Percentiles rank a stretch among this genome's conserved stretches.
phyloP scores from a whole-genome alignment of 2,329 filamentous ascomycete genomes.

The Sporothrix globosa region DNA sequence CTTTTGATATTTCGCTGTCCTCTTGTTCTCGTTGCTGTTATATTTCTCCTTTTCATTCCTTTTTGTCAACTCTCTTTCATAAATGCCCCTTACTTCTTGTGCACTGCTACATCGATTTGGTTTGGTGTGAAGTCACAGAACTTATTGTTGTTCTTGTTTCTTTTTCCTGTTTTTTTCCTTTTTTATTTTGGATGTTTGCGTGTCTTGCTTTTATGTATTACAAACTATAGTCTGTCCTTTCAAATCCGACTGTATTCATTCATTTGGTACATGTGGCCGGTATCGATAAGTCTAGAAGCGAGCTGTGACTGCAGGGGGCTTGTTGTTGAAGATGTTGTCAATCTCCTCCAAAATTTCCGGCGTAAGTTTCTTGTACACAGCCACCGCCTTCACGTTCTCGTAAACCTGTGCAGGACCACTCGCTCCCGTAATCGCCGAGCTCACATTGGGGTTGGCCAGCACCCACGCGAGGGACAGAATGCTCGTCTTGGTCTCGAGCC shows the following conservation, averaged over 20 bases:
- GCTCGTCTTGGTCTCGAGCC: slow-evolving; percentile 61
- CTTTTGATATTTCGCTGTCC: neutral
- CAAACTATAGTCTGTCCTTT: slow-evolving; percentile 7
- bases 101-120: neutral
- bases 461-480: slow-evolving; percentile 65
- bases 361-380: slow-evolving; percentile 59
- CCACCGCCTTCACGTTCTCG: slow-evolving; percentile 60
- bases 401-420: slow-evolving; percentile 62
- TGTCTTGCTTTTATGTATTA: slow-evolving; percentile 4
- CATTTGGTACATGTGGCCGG: neutral
- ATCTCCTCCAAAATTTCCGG: slow-evolving; percentile 63
- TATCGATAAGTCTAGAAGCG: slow-evolving; percentile 40
- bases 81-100: neutral
- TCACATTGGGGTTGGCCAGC: slow-evolving; percentile 63
- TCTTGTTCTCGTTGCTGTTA: neutral
- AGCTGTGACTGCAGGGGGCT: slow-evolving; percentile 51
- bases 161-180: neutral
- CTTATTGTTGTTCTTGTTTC: neutral
- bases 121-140: neutral
- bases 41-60: neutral
- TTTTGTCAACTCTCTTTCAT: neutral
- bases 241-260: neutral
- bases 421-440: slow-evolving; percentile 64
- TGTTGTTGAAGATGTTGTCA: slow-evolving; percentile 61
- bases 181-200: no score